Base-by-base conservation (phyloP, 768 basidiomycete genomes). In the Tephrocybe sp. region DNA sequence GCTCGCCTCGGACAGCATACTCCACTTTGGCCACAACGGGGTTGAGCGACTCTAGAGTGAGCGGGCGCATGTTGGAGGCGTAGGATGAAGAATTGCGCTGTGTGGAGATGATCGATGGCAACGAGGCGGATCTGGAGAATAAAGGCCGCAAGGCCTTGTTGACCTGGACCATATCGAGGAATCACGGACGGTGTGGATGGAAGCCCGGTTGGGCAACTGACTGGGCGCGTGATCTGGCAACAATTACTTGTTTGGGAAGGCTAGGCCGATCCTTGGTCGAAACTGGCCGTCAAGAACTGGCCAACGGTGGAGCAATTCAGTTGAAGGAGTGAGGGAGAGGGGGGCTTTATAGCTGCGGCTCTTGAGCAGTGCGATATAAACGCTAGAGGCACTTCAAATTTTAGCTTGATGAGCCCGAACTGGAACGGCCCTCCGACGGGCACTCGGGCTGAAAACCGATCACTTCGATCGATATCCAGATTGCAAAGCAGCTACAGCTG, bases 1-100 rank as follows among this genome's bases (percentile, higher is more conserved):
- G 85, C 71, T 96, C 95, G 43, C 97, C 96, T 48, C 96, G 90
- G 24, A 99, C 96, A 50, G 96, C 96, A 66, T 99, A 99, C 68
- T 97, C 83, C 46, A 98, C 97, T 45, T 90, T 84, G 64, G 84
- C 79, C 41, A 97, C 78, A 51, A 85, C 76, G 2, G 88, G 91
- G 71, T 97, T 98, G 68, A 98, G 83, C 36, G 82, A 77, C 48
- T 85, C 78, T 53, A 80, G 56, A 28, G 87, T 83, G 59, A 96
- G 80, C 20, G 74, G 70, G 55, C 72, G 76, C 84, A 84, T 85
- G 20, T 45, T 56, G 34, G 61, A 58, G 34, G 65, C 50, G 48
- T 41, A 41, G 11, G 50, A 47, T 3, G 56, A 55, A 9, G 57
- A 51, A 30, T 44, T 15, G 12, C 50, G 45, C 17, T 15, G 33